Conservation (phyloP, 495 filamentous ascomycete species). For the Penicillium robsamsonii region DNA sequence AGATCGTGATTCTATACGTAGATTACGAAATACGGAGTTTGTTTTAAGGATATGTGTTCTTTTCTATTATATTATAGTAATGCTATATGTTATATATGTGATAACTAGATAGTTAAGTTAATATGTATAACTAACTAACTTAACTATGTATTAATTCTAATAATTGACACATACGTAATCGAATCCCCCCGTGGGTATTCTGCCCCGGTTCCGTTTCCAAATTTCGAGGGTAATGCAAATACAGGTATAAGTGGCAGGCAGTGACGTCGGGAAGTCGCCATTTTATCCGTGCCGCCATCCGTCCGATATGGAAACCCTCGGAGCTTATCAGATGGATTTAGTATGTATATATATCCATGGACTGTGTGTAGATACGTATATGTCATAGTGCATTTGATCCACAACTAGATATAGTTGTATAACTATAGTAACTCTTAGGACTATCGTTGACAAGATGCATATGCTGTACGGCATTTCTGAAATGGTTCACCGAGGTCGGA, state of each 20-base stretch:
- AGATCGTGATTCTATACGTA: conserved; percentile 14
- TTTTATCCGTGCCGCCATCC: conserved; percentile 22
- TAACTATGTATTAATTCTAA: not conserved
- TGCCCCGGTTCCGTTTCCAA: conserved; percentile 1
- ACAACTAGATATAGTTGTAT: not conserved
- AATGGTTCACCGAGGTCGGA: conserved; percentile 30
- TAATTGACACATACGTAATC: not conserved
- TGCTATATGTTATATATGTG: too few relatives aligned
- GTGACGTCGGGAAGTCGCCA: conserved; percentile 43
- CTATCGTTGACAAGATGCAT: not conserved
- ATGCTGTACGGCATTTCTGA: conserved; percentile 13
- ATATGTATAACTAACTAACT: too few relatives aligned
- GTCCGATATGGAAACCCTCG: conserved; percentile 11
- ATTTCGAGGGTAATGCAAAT: conserved; percentile 7
- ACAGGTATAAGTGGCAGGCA: conserved; percentile 16
- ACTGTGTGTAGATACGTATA: not conserved
- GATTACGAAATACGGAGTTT: not conserved
- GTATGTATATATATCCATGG: not conserved
- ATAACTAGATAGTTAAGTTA: too few relatives aligned
- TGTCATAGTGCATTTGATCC: conserved; percentile 3
- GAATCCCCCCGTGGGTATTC: not conserved
- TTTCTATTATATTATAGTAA: not conserved
- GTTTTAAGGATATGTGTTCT: not conserved
- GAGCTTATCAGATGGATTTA: conserved; percentile 5
- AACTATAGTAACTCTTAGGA: not conserved